These are phyloP conservation scores for Cryptosporidium ryanae DNA, from an alignment of 169 alveolate genomes.

Conservation along the genomic window DNA sequence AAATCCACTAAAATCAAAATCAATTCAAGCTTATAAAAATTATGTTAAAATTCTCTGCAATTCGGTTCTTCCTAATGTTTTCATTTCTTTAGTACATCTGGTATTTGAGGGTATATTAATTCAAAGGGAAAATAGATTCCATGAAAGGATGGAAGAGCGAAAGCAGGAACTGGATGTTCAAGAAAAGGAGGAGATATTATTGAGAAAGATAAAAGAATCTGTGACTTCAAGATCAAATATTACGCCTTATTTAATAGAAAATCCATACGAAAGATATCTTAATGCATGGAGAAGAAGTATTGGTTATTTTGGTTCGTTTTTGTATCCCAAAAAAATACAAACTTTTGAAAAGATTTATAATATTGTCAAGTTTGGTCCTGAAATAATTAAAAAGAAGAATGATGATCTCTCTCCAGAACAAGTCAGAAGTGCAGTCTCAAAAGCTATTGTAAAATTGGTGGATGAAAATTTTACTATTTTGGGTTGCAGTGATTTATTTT, in stretches of 20 bases:
- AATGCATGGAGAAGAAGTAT: conserved; percentile 73
- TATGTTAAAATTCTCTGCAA: conserved; percentile 41
- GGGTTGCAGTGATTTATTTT: conserved; percentile 60
- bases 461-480: conserved; percentile 73
- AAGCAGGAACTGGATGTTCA: conserved; percentile 30
- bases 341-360: conserved; percentile 47
- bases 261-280: conserved; percentile 43
- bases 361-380: conserved; percentile 59
- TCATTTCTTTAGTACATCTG: conserved; percentile 6
- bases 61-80: conserved; percentile 23
- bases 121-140: conserved; percentile 29
- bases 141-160: conserved; percentile 10
- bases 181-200: conserved; percentile 14
- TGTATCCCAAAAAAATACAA: conserved; percentile 19
- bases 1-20: conserved; percentile 7
- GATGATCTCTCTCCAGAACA: conserved; percentile 38
- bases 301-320: conserved; percentile 42
- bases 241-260: conserved; percentile 38
- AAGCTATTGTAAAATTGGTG: conserved; percentile 46
- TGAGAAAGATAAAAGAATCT: conserved; percentile 10
- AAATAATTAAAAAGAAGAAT: conserved; percentile 46
- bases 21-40: not conserved
- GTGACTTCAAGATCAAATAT: conserved; percentile 23
- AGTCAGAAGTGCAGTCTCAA: conserved; percentile 36
- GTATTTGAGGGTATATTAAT: conserved; percentile 16